phyloP scores from a whole-genome alignment of 2,329 filamentous ascomycete species.

The Sclerotinia glacialis region DNA sequence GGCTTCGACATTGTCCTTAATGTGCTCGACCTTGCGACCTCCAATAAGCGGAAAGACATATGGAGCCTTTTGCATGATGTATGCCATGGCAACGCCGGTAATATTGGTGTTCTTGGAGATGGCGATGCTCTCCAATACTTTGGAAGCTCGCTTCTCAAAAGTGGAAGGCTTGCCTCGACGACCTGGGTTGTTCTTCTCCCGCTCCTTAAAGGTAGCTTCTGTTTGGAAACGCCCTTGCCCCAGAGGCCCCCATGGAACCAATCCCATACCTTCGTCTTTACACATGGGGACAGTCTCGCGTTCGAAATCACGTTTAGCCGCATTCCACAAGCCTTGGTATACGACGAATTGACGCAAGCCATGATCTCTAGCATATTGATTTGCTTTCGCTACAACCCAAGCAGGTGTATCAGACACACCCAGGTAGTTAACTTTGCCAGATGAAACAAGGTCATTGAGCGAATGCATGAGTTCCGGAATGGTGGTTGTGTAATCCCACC shows the following conservation, averaged over 20 bases:
- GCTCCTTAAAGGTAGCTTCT: not conserved
- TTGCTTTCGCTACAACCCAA: slow-evolving; percentile 48
- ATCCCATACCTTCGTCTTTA: slow-evolving; percentile 43
- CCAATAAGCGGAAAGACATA: slow-evolving; percentile 59
- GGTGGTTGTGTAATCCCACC: slow-evolving; percentile 50
- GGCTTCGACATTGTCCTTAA: slow-evolving; percentile 55
- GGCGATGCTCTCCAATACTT: not conserved
- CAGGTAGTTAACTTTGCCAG: slow-evolving; percentile 55
- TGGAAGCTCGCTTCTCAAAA: not conserved
- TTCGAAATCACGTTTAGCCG: slow-evolving; percentile 56
- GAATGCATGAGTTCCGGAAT: slow-evolving; percentile 59
- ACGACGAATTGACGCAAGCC: slow-evolving; percentile 54
- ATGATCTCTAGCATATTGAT: slow-evolving; percentile 49
- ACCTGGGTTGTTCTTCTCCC: not conserved
- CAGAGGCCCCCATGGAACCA: slow-evolving; percentile 38
- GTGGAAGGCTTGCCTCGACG: not conserved
- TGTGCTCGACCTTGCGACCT: slow-evolving; percentile 54
- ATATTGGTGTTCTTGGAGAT: slow-evolving; percentile 40
- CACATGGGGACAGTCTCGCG: slow-evolving; percentile 44
- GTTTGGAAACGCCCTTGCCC: not conserved
- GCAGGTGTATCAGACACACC: slow-evolving; percentile 48
- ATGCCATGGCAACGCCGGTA: slow-evolving; percentile 54
- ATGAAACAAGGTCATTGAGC: slow-evolving; percentile 55
- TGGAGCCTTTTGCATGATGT: slow-evolving; percentile 54
- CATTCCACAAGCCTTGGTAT: slow-evolving; percentile 55